A percentile compares a stretch with the other conserved stretches of the same genome.
phyloP scores from a whole-genome alignment of 441 rosid genomes.

The Corymbia citriodora region DNA sequence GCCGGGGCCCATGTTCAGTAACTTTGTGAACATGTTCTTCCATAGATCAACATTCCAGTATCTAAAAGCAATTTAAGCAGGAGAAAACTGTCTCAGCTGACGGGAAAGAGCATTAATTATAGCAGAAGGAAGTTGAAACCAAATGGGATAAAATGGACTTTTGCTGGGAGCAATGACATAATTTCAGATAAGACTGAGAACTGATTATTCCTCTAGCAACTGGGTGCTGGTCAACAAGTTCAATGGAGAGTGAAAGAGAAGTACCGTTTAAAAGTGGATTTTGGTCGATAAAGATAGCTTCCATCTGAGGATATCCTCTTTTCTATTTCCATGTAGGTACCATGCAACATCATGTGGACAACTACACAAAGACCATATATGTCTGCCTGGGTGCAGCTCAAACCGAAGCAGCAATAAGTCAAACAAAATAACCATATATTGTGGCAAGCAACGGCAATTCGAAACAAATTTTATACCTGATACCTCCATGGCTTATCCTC shows the following conservation, averaged over 20 bases:
- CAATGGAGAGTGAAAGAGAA: neutral
- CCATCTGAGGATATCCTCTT: slow-evolving; percentile 46
- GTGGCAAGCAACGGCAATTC: neutral
- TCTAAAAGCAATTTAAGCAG: slow-evolving; percentile 25
- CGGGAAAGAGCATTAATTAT: neutral
- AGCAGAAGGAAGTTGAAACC: neutral
- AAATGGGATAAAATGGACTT: neutral
- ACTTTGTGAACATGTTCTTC: slow-evolving; percentile 59
- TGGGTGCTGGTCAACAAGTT: neutral
- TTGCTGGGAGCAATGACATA: neutral
- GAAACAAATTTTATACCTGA: slow-evolving; percentile 42
- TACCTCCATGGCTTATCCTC: slow-evolving; percentile 85
- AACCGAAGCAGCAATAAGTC: neutral
- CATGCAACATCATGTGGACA: slow-evolving; percentile 86
- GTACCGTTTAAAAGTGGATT: slow-evolving; percentile 64
- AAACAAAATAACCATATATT: slow-evolving; percentile 6
- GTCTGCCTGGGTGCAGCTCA: slow-evolving; percentile 52
- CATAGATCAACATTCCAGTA: slow-evolving; percentile 83
- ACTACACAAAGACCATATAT: slow-evolving; percentile 73
- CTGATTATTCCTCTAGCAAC: neutral
- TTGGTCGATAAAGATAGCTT: slow-evolving; percentile 44
- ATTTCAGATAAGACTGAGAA: neutral
- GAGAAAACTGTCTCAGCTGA: neutral
- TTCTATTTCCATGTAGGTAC: slow-evolving; percentile 60
- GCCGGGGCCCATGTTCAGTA: slow-evolving; percentile 46